Evolutionary conservation across 2,329 filamentous ascomycete genomes (phyloP), one percentile per base, ranked within the genome.

Genomic region (Drechslera avenae): DNA sequence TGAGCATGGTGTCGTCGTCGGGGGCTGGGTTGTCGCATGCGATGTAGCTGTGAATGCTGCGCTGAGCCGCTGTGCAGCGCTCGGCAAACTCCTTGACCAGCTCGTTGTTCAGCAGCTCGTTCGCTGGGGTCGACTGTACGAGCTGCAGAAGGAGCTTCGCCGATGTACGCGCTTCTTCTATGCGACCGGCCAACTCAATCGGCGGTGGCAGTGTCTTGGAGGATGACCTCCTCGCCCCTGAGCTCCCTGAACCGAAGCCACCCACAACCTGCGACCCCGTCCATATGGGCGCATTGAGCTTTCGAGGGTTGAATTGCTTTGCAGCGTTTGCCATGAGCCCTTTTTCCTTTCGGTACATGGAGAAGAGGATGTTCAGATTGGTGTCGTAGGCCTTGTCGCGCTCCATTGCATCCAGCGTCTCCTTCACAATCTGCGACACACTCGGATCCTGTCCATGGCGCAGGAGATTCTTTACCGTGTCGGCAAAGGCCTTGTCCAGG

Each of bases 1-100:
- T 92, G 69, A 94, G 86, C 83, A 97, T 91, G 1, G 93, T 97
- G 61, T 96, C 88, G 66, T 96, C 93, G 72, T 97, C 94, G 0
- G 93, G 92, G 1, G 84, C 71, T 0, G 93, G 92, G 68, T 90
- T 83, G 49, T 88, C 86, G 39, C 86, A 84, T 34, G 86, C 81
- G 79, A 97, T 96, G 75, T 95, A 97, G 26, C 81, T 81, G 67
- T 97, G 91, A 62, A 97, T 86, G 67, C 88, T 90, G 46, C 87
- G 83, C 44, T 89, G 87, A 4, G 93, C 93, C 47, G 85, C 83
- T 57, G 87, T 85, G 69, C 93, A 97, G 18, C 94, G 87, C 62
- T 94, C 88, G 39, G 87, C 85, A 70, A 99, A 97, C 76, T 99
- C 94, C 69, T 87, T 89, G 71, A 97, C 86, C 44, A 99, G 81